Evolutionary conservation across 2,329 filamentous ascomycete species (phyloP), one percentile per base, ranked within the genome.

Genomic region (Fusarium duplospermum): DNA sequence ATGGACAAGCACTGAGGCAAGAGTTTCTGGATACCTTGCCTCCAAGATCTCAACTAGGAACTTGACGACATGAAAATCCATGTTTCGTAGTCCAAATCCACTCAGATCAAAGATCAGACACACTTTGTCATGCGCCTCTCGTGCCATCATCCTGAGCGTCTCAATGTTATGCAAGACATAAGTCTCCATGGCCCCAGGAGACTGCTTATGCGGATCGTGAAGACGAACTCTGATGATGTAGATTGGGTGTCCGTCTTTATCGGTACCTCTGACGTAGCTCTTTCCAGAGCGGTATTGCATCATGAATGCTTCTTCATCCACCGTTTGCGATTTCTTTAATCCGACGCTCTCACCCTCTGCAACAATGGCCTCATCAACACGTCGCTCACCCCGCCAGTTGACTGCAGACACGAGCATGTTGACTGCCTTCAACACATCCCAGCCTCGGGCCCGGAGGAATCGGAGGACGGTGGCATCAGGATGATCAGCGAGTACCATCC

Each of bases 11-110:
- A 94, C 91, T 2, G 88, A 84, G 40, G 92, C 92, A 3, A 94
- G 85, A 1, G 90, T 93, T 80, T 94, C 93, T 2, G 93, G 93
- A 77, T 94, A 94, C 78, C 94, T 93, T 58, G 93, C 92, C 83
- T 94, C 93, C 76, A 94, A 93, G 78, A 92, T 92, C 76, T 93
- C 93, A 82, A 94, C 93, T 85, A 94, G 92, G 83, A 94, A 94
- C 76, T 93, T 94, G 61, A 94, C 91, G 0, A 92, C 92, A 0
- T 90, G 87, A 80, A 94, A 94, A 81, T 94, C 93, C 87, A 94
- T 94, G 82, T 94, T 94, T 13, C 90, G 87, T 80, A 94, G 85
- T 16, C 88, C 88, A 79, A 94, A 94, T 70, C 89, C 86, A 9
- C 88, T 92, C 88, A 94, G 91, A 81, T 94, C 93, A 78, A 94